Conservation (phyloP, 2,329 filamentous ascomycete species). For the Talaromyces atroroseus region DNA sequence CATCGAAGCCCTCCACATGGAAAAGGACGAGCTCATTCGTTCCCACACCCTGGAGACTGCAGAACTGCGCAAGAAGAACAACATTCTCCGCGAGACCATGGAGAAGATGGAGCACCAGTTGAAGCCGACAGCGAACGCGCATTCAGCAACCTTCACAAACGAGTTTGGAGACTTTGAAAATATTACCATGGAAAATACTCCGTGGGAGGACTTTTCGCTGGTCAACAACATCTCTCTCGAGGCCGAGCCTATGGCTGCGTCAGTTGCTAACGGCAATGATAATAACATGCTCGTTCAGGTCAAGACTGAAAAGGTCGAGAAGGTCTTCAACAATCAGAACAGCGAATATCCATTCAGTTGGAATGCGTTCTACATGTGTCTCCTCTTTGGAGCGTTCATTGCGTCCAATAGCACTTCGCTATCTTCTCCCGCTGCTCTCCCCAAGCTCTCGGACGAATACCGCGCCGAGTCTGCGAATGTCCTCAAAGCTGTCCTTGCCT, state of each 20-base stretch:
- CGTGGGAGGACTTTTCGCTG: slow-evolving; percentile 79
- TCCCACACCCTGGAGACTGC: slow-evolving; percentile 84
- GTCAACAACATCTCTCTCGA: slow-evolving; percentile 55
- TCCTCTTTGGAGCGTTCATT: slow-evolving; percentile 93
- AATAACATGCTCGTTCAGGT: slow-evolving; percentile 34
- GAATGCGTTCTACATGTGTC: slow-evolving; percentile 82
- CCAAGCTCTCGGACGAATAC: slow-evolving; percentile 43
- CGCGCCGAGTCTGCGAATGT: slow-evolving; percentile 45
- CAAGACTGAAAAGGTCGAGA: slow-evolving; percentile 36
- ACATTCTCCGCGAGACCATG: slow-evolving; percentile 66
- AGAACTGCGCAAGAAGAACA: slow-evolving; percentile 87
- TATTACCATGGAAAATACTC: slow-evolving; percentile 67
- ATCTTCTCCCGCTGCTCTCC: slow-evolving; percentile 49
- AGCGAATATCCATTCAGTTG: slow-evolving; percentile 64
- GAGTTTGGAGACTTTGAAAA: slow-evolving; percentile 79
- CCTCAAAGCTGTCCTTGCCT: slow-evolving; percentile 41
- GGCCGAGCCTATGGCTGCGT: slow-evolving; percentile 31
- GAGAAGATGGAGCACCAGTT: slow-evolving; percentile 41
- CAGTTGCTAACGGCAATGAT: slow-evolving; percentile 14
- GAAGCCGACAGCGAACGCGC: slow-evolving; percentile 27
- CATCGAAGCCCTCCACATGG: slow-evolving; percentile 69
- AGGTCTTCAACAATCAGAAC: slow-evolving; percentile 39
- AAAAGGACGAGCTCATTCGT: slow-evolving; percentile 89
- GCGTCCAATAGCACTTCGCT: slow-evolving; percentile 72
- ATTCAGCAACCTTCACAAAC: slow-evolving; percentile 52